These are phyloP conservation scores for Penicillium palitans DNA, from an alignment of 2,329 filamentous ascomycete genomes.

Conservation along the genomic window DNA sequence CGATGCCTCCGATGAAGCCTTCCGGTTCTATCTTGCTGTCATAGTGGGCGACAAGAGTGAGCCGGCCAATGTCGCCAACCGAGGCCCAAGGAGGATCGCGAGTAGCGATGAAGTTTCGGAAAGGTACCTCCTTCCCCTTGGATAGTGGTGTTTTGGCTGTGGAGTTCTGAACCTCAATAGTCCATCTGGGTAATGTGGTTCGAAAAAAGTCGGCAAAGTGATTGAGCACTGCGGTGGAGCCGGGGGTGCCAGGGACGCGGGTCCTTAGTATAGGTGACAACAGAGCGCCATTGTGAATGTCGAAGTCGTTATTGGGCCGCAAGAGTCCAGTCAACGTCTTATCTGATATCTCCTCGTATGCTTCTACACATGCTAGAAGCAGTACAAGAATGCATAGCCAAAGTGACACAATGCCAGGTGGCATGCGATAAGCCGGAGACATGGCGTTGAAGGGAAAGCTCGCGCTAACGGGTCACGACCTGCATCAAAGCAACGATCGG, in stretches of 20 bases:
- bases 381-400: conserved; percentile 26
- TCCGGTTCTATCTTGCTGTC: conserved; percentile 77
- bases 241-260: conserved; percentile 82
- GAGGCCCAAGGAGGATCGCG: conserved; percentile 83
- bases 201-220: conserved; percentile 86
- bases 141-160: conserved; percentile 78
- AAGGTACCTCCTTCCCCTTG: conserved; percentile 70
- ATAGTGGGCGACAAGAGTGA: conserved; percentile 92
- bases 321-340: conserved; percentile 70
- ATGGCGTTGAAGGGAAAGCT: conserved; percentile 22
- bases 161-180: conserved; percentile 82
- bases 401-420: conserved; percentile 28
- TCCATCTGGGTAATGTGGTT: conserved; percentile 74
- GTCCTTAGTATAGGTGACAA: conserved; percentile 84
- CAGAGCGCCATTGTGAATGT: conserved; percentile 72
- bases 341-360: conserved; percentile 69
- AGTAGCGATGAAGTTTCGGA: conserved; percentile 81
- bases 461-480: conserved; percentile 17
- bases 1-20: conserved; percentile 90
- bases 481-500: not conserved
- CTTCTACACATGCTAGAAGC: conserved; percentile 32
- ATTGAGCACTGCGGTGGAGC: conserved; percentile 68
- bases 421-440: conserved; percentile 31
- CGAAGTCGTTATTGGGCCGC: conserved; percentile 71
- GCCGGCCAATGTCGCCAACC: conserved; percentile 71